Base-by-base conservation (phyloP, 2,329 filamentous ascomycete genomes). In the Parafenestella ontariensis region DNA sequence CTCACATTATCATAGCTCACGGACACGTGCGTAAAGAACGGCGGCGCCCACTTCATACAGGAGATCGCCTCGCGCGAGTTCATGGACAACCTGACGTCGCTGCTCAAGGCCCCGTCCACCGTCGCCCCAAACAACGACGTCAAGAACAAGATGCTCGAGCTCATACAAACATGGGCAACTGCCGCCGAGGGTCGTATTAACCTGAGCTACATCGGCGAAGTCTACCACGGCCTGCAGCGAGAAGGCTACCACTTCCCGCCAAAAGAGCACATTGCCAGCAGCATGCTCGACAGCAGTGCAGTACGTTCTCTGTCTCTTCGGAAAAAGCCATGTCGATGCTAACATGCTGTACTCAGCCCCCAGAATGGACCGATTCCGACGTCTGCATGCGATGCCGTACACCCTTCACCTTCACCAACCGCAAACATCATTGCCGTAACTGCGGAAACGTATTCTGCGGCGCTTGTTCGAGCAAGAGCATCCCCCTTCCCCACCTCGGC, bases 21-120 rank as follows among this genome's bases (percentile, higher is more conserved):
- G 62, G 95, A 99, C 79, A 98, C 95, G 0, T 99, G 95, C 74
- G 92, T 98, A 58, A 99, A 99, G 81, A 99, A 99, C 81, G 95
- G 95, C 55, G 95, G 95, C 65, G 86, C 89, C 34, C 95, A 99
- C 78, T 99, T 99, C 77, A 87, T 99, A 45, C 85, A 88, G 63
- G 95, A 99, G 79, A 95, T 99, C 66, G 94, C 95, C 36, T 97
- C 94, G 17, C 87, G 93, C 61, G 95, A 99, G 79, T 99, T 98
- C 72, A 96, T 99, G 90, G 95, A 99, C 78, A 97, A 97, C 73
- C 80, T 99, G 47, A 89, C 91, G 17, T 97, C 94, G 29, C 83
- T 99, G 15, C 83, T 99, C 28, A 93, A 94, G 73, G 89, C 90
- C 17, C 88, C 90, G 46, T 90, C 91, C 2, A 77, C 79, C 17